Base-by-base conservation (phyloP, 495 filamentous ascomycete species). In the Neurospora discreta region DNA sequence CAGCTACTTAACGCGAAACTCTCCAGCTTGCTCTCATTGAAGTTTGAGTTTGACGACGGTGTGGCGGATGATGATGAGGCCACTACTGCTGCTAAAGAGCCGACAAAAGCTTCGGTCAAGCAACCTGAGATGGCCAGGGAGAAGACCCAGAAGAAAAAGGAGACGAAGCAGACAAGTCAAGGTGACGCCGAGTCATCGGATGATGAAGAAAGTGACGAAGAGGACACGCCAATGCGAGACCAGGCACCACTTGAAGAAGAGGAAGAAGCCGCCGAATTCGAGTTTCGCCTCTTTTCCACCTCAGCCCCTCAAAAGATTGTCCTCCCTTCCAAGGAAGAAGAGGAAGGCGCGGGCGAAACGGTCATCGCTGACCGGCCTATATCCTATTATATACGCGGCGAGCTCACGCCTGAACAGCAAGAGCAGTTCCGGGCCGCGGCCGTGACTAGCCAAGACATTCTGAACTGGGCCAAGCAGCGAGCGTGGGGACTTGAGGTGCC, bases 271-370 rank as follows among this genome's bases (percentile, higher is more conserved):
- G 78, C 79, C n/a, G 81, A 81, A 41, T 85, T 86, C 68, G 82
- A 82, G 30, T 88, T 89, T 77, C 81, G 83, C 3, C 81, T 88
- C 68, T 89, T 89, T 72, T 82, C 85, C 41, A 79, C 81, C n/a
- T 77, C 81, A 20, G 75, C 75, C 20, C 74, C 79, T 4, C 78
- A 75, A 23, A 82, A 80, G 39, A 78, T 84, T 11, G 74, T 83
- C 11, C 76, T 83, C 38, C 73, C 69, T 41, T 65, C 76, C 30
- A 71, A 80, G 30, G 77, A 80, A 23, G 76, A 73, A 3, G 71
- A 72, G 5, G 39, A 68, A 23, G 74, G 75, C 20, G 75, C 81
- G 20, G 79, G 80, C 20, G 83, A 77, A 11, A 83, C 85, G 70
- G 73, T 84, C 13, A 76, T 82, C 40, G 76, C 77, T 0, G 75